Base-by-base conservation (phyloP, 495 filamentous ascomycete genomes). In the Trichoderma erinaceum region DNA sequence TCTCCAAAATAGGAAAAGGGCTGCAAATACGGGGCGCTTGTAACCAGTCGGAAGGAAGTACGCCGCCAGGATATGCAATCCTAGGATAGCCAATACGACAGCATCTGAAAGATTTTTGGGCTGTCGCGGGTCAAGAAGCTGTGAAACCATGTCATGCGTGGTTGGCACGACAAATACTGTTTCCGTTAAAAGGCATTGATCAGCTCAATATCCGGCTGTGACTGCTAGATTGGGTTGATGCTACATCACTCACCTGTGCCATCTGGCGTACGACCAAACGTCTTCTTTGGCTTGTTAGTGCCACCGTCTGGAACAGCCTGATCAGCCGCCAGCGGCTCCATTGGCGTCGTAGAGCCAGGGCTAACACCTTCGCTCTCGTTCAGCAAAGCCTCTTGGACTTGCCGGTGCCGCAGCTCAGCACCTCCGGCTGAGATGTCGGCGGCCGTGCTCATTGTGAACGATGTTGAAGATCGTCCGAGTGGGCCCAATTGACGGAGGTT, bases 81-180 rank as follows among this genome's bases (percentile, higher is more conserved):
- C 90, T 41, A 99, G 81, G 41, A 96, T 84, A n/a, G 84, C 84
- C n/a, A 98, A 81, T 68, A 99, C 92, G 27, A 90, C 70, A 43
- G 87, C 73, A 74, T 99, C 95, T 69, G 92, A 92, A 50, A 96
- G 71, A 73, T 98, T 98, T 81, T 99, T 99, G 5, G 95, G 93
- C 76, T 97, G 87, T 64, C 88, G 90, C n/a, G 95, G 95, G 67
- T 94, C 96, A 69, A 99, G 85, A 23, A 99, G 85, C 77, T 97
- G 95, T 66, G 95, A 96, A 73, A 99, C 95, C 94, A 98, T 98
- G 78, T 99, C 95, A 83, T 97, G 92, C 56, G 95, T 99, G 70
- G 92, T 89, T 61, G 95, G 96, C 25, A 99, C 95, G 43, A 92
- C 90, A 78, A 99, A 99, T 66, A 95, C 95, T 99, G 71, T n/a